Percentiles rank a stretch among this genome's conserved stretches.
Evolutionary conservation across 2,329 filamentous ascomycete genomes (phyloP).

Genomic region (Penicillium sp.): DNA sequence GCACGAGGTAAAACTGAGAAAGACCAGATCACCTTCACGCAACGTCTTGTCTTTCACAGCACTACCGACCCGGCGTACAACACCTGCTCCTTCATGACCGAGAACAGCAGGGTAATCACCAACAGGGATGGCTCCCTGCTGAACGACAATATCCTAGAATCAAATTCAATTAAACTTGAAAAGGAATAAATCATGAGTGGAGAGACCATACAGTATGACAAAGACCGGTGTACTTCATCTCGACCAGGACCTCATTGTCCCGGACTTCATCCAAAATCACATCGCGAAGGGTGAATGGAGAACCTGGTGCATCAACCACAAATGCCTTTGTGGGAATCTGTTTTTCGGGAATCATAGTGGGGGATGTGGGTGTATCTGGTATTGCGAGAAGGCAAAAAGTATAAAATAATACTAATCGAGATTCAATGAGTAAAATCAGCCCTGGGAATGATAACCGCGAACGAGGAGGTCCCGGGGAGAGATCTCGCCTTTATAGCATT

Average conservation of each 20-base stretch:
- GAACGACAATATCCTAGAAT: conserved; percentile 33
- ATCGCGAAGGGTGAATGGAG: conserved; percentile 29
- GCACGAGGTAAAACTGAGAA: conserved; percentile 33
- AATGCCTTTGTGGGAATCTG: conserved; percentile 26
- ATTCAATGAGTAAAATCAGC: too few relatives aligned
- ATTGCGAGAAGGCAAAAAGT: conserved; percentile 3
- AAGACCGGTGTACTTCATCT: conserved; percentile 42
- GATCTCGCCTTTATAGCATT: not conserved
- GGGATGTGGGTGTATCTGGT: not conserved
- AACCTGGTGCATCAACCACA: conserved; percentile 21
- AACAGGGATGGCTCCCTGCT: conserved; percentile 28
- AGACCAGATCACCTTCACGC: conserved; percentile 35
- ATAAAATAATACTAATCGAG: conserved; percentile 2
- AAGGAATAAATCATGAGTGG: not conserved
- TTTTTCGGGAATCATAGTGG: conserved; percentile 22
- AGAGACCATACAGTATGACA: conserved; percentile 34
- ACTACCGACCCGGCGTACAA: conserved; percentile 35
- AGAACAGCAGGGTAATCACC: conserved; percentile 31
- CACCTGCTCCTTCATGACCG: conserved; percentile 32
- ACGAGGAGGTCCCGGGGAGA: not conserved
- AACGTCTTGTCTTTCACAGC: conserved; percentile 31
- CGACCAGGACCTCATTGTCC: conserved; percentile 37
- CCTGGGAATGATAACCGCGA: too few relatives aligned
- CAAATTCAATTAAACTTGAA: not conserved
- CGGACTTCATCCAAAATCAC: conserved; percentile 32